Conservation (phyloP, 2,329 filamentous ascomycete species). For the Trichoderma guizhouense region DNA sequence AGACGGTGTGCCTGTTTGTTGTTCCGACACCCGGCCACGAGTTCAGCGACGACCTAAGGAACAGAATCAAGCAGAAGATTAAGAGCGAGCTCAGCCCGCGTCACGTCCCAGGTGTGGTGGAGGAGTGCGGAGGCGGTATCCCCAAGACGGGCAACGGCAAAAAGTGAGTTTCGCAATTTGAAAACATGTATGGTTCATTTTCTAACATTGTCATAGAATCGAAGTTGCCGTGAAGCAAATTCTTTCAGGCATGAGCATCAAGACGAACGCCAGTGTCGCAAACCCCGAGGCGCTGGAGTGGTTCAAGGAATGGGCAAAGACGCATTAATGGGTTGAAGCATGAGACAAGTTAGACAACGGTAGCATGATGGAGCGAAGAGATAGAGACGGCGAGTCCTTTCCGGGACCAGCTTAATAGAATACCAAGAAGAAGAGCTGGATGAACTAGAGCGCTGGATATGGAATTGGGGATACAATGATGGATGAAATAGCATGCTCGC, state of each 20-base stretch:
- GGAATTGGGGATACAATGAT: not conserved
- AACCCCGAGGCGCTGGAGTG: conserved; percentile 86
- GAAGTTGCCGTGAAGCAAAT: conserved; percentile 97
- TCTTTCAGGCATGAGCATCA: conserved; percentile 78
- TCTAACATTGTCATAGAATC: conserved; percentile 52
- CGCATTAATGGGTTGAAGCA: conserved; percentile 35
- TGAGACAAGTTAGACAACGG: not conserved
- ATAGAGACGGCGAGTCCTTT: not conserved
- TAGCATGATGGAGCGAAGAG: not conserved
- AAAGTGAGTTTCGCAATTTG: conserved; percentile 58
- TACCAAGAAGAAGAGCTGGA: not conserved
- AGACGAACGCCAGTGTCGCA: conserved; percentile 88
- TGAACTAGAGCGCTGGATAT: not conserved
- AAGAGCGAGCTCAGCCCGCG: conserved; percentile 78
- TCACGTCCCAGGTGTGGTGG: conserved; percentile 82
- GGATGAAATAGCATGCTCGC: not conserved
- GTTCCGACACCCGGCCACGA: conserved; percentile 61
- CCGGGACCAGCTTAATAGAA: not conserved
- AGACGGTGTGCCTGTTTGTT: conserved; percentile 84
- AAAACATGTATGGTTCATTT: not conserved
- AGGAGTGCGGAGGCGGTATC: conserved; percentile 75
- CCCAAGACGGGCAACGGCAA: conserved; percentile 93
- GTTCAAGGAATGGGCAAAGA: conserved; percentile 74
- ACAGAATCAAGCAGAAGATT: conserved; percentile 64
- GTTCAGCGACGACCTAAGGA: conserved; percentile 59